Evolutionary conservation across 169 alveolate genomes (phyloP).

Genomic region (Cryptosporidium sp.): DNA sequence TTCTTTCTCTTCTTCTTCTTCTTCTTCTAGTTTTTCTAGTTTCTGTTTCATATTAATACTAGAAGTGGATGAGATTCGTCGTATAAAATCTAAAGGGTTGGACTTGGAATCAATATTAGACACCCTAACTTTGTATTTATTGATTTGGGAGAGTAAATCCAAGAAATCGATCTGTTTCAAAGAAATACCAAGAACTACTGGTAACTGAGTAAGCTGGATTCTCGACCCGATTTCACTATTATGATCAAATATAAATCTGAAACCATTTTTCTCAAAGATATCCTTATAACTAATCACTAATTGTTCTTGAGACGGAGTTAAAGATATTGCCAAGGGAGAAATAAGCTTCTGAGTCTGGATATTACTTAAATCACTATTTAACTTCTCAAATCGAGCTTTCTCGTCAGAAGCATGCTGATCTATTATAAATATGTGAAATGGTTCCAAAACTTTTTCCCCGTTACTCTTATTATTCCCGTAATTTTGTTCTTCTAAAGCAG

Average conservation of each 20-base stretch:
- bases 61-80: neutral
- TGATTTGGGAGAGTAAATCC: conserved; percentile 75
- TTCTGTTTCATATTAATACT: too few relatives aligned
- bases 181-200: conserved; percentile 59
- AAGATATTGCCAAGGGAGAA: conserved; percentile 88
- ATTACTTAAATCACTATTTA: conserved; percentile 83
- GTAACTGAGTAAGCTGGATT: conserved; percentile 33
- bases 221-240: conserved; percentile 33
- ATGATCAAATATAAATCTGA: conserved; percentile 76
- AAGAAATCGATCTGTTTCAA: conserved; percentile 72
- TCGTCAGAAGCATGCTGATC: conserved; percentile 99
- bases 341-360: conserved; percentile 90
- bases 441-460: neutral
- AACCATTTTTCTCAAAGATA: conserved; percentile 89
- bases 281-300: conserved; percentile 82
- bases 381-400: conserved; percentile 91
- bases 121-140: conserved; percentile 16
- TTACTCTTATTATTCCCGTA: neutral
- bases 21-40: conserved; percentile 16
- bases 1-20: conserved; percentile 76
- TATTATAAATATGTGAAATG: conserved; percentile 89
- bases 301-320: conserved; percentile 87
- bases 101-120: neutral
- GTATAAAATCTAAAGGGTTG: neutral
- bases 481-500: conserved; percentile 15